phyloP scores from a whole-genome alignment of 768 basidiomycete species.

The Hebeloma cylindrosporum region DNA sequence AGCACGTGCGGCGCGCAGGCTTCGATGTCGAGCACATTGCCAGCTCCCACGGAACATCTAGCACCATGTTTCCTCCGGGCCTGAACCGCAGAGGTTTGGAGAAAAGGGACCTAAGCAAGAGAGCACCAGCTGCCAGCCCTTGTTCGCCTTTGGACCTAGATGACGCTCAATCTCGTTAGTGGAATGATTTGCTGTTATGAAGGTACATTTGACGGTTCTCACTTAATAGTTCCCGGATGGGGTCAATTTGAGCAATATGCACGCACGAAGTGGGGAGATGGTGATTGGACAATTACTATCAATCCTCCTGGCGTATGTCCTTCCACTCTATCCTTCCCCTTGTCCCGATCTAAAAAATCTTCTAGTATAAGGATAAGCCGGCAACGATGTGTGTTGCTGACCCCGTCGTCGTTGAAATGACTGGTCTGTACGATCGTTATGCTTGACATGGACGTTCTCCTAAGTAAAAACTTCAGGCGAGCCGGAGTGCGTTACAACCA shows the following conservation, averaged over 20 bases:
- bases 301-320: conserved; percentile 26
- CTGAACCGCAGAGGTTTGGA: conserved; percentile 6
- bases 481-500: conserved; percentile 20
- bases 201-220: background rate
- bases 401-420: conserved; percentile 13
- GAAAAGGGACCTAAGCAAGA: conserved; percentile 12
- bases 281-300: conserved; percentile 22
- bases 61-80: background rate
- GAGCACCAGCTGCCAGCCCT: conserved; percentile 12
- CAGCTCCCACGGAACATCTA: background rate
- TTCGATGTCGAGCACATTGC: background rate
- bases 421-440: conserved; percentile 14
- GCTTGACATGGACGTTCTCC: background rate
- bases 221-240: conserved; percentile 24
- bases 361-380: conserved; percentile 27
- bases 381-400: conserved; percentile 27
- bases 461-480: conserved; percentile 10
- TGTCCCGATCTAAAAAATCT: background rate
- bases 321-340: background rate
- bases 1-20: no score
- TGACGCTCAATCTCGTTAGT: conserved; percentile 21
- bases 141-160: conserved; percentile 22
- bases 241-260: conserved; percentile 23
- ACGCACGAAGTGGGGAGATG: conserved; percentile 25
- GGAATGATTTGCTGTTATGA: background rate